phyloP scores from a whole-genome alignment of 768 basidiomycete genomes.

The Amanita thiersii region DNA sequence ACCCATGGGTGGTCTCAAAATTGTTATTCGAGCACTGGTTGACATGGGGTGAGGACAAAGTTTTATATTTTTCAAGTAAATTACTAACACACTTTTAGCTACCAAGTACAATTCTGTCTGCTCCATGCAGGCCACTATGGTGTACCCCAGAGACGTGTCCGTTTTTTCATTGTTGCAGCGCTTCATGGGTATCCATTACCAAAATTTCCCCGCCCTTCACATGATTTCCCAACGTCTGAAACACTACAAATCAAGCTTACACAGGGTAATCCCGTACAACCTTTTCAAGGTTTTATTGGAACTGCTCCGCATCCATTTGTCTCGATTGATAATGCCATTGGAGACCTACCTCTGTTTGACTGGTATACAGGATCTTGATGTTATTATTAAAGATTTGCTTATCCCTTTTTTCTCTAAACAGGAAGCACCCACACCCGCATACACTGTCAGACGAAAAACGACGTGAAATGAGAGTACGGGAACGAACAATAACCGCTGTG shows the following conservation, averaged over 20 bases:
- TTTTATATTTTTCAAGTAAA: not conserved
- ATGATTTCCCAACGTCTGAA: constrained; percentile 37
- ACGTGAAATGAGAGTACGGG: constrained; percentile 15
- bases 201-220: constrained; percentile 46
- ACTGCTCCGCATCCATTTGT: constrained; percentile 50
- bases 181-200: constrained; percentile 34
- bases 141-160: constrained; percentile 42
- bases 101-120: constrained; percentile 43
- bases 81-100: constrained; percentile 21
- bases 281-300: constrained; percentile 40
- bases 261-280: constrained; percentile 27
- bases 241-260: constrained; percentile 44
- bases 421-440: constrained; percentile 27
- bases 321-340: constrained; percentile 64
- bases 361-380: constrained; percentile 37
- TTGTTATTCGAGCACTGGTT: constrained; percentile 50
- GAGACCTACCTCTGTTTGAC: constrained; percentile 65
- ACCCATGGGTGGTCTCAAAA: constrained; percentile 67
- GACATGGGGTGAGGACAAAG: constrained; percentile 49
- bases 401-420: constrained; percentile 10
- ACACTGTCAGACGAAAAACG: constrained; percentile 10
- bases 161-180: constrained; percentile 49
- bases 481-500: constrained; percentile 25
- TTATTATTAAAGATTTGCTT: not conserved
- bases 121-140: constrained; percentile 52